Conservation (phyloP, 257 asterid species). For the Lycium barbarum region DNA sequence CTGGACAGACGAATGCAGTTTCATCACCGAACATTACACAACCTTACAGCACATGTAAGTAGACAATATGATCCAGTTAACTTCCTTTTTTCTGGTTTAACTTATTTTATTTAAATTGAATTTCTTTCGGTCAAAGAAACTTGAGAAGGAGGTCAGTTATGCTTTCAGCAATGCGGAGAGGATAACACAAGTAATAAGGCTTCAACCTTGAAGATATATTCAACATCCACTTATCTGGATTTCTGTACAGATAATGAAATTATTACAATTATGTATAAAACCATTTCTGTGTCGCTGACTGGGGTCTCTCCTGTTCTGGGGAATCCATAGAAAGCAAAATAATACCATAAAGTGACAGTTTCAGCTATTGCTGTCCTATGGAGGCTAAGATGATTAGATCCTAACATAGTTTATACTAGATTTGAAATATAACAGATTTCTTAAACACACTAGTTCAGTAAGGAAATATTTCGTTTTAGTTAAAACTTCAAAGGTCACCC, state of each 20-base stretch:
- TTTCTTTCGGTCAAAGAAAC: neutral
- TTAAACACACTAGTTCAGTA: neutral
- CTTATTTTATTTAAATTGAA: slow-evolving; percentile 6
- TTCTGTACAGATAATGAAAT: neutral
- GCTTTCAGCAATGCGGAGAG: neutral
- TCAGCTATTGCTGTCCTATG: neutral
- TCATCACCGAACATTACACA: neutral
- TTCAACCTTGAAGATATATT: neutral
- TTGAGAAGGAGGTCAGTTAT: neutral
- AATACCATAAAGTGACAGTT: neutral
- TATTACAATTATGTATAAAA: neutral
- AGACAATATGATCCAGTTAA: neutral
- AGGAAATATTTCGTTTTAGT: neutral
- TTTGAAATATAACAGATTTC: neutral
- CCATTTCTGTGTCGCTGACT: neutral
- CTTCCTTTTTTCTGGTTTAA: neutral
- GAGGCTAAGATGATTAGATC: neutral
- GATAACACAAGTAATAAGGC: neutral
- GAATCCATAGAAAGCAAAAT: neutral
- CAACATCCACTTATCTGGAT: neutral
- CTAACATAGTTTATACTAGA: neutral
- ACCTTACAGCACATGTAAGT: neutral
- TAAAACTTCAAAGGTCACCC: neutral
- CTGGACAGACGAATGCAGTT: neutral
- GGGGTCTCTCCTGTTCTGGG: neutral